A percentile compares a stretch with the other conserved stretches of the same genome.
phyloP scores from a whole-genome alignment of 1,284 basidiomycete genomes.

The Uromyces viciae-fabae region DNA sequence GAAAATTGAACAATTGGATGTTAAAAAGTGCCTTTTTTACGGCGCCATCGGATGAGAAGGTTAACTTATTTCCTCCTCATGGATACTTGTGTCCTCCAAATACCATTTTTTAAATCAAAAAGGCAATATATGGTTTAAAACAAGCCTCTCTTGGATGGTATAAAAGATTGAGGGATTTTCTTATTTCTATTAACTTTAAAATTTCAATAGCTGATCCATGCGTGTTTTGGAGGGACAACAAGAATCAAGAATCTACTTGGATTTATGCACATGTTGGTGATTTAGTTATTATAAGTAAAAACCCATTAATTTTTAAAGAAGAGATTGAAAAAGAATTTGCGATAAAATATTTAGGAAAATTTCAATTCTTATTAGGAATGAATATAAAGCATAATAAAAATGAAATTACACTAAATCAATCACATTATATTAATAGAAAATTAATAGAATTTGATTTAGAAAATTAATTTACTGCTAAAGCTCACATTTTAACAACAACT shows the following conservation, averaged over 20 bases:
- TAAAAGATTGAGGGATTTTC: neutral
- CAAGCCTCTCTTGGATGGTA: neutral
- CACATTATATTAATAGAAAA: neutral
- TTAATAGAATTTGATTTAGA: neutral
- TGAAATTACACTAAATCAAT: neutral
- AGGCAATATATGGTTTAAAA: neutral
- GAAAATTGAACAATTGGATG: neutral
- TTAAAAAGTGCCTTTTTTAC: neutral
- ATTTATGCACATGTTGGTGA: neutral
- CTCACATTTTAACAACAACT: neutral
- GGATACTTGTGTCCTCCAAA: neutral
- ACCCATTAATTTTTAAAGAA: neutral
- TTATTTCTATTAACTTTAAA: neutral
- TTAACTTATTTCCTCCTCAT: neutral
- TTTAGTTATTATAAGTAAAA: neutral
- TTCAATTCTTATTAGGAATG: neutral
- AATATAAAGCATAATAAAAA: neutral
- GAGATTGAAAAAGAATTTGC: neutral
- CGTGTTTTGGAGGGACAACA: neutral
- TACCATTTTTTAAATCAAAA: neutral
- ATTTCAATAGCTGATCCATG: neutral
- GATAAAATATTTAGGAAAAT: neutral
- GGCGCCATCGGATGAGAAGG: neutral
- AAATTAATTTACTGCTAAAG: neutral
- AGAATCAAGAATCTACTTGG: neutral